Conservation (phyloP, 208 protist genomes). For the Leptomonas pyrrhocoris region DNA sequence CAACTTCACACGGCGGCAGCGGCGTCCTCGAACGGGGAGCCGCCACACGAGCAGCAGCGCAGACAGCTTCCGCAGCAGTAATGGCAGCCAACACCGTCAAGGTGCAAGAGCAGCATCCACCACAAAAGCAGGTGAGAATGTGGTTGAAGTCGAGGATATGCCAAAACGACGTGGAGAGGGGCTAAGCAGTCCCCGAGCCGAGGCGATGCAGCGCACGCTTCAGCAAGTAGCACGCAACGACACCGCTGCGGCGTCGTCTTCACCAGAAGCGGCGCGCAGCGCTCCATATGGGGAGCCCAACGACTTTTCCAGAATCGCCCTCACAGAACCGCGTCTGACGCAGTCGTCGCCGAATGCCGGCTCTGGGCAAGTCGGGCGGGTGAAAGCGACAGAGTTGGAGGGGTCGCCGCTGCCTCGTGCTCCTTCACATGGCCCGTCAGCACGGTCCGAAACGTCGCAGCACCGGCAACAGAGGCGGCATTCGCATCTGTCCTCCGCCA, state of each 20-base stretch:
- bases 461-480: not conserved
- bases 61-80: not conserved
- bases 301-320: too few species aligned
- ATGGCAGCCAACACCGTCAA: not conserved
- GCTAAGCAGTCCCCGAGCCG: not conserved
- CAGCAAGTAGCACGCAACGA: not conserved
- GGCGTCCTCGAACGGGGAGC: not conserved
- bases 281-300: too few species aligned
- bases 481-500: not conserved
- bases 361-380: not conserved
- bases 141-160: not conserved
- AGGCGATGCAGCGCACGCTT: not conserved
- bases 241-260: not conserved
- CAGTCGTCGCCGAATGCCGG: not conserved
- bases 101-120: not conserved
- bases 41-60: not conserved
- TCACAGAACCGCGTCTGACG: not conserved
- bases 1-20: not conserved
- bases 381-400: not conserved
- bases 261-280: not conserved
- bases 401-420: conserved; percentile 6
- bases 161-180: too few species aligned
- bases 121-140: not conserved
- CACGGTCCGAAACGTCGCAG: not conserved
- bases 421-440: not conserved